These are phyloP conservation scores for Gymnopilus junonius DNA, from an alignment of 768 basidiomycete genomes.

Conservation along the genomic window DNA sequence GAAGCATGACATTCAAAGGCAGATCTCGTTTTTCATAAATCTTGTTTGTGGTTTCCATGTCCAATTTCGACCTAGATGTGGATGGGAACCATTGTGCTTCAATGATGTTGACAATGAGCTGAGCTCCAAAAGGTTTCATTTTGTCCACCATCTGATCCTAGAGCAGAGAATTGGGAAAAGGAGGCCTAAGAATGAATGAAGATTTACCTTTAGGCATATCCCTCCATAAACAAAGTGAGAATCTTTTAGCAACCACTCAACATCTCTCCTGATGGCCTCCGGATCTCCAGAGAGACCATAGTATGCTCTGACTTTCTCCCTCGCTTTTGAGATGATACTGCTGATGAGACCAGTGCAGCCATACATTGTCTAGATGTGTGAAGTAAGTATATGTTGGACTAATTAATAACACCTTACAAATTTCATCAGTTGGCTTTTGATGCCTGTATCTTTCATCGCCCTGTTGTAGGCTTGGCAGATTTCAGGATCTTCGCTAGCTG, in stretches of 20 bases:
- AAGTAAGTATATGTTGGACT: neutral
- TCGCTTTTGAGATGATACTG: neutral
- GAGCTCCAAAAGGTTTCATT: neutral
- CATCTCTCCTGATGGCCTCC: too few species aligned
- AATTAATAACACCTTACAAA: neutral
- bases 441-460: neutral
- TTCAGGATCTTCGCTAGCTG: neutral
- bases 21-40: neutral
- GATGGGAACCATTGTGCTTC: neutral
- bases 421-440: neutral
- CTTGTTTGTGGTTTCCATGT: neutral
- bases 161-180: neutral
- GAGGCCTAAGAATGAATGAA: neutral
- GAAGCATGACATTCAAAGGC: neutral
- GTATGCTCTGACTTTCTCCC: neutral
- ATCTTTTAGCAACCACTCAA: too few species aligned
- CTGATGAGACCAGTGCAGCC: neutral
- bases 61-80: neutral
- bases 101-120: neutral
- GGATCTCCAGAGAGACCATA: too few species aligned
- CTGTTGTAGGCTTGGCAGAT: neutral
- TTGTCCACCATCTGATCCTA: neutral
- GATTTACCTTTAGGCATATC: neutral
- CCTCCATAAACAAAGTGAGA: too few species aligned
- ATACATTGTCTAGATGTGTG: neutral